Base-by-base conservation (phyloP, 2,329 filamentous ascomycete genomes). In the Alternaria incomplexa region DNA sequence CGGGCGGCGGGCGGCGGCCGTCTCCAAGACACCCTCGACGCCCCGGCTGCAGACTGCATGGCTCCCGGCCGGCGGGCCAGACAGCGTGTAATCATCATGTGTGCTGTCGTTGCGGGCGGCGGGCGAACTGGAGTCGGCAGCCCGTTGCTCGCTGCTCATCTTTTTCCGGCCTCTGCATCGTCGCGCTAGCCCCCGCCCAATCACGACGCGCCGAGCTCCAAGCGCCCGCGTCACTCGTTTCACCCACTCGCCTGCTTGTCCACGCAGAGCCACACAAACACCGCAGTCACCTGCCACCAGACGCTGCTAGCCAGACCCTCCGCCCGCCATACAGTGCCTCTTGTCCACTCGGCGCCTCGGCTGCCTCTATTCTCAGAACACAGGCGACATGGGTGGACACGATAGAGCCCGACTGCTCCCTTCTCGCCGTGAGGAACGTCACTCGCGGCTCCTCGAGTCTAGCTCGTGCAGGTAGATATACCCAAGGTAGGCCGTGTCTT, bases 1-100 rank as follows among this genome's bases (percentile, higher is more conserved):
- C 77, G 75, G 62, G 68, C 44, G 58, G 63, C 58, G 46, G 59
- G 54, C 17, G 63, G 56, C 44, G 67, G 69, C 26, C 52, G 61
- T 72, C 67, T 75, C 77, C 32, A 36, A 7, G 32, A 36, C 32
- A 76, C 71, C 56, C 66, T 67, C 63, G 69, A 61, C 45, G 68
- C 72, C 40, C 68, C 53, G 36, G 69, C 65, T 40, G 71, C 54
- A 47, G 69, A 65, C 63, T 62, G 73, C 45, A 77, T 40, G 60
- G 66, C 69, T 46, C 58, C 59, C 58, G 72, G 72, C 72, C 74
- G 77, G 66, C 77, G 67, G 53, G 69, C 67, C 57, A 79, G 55
- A 53, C 71, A 72, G 65, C 72, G 74, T 71, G 79, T 62, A 72
- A 79, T 76, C 78, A 78, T 79, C 55, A 56, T 69, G 61, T 63